Evolutionary conservation across 2,329 filamentous ascomycete genomes (phyloP), one percentile per base, ranked within the genome.

Genomic region (Colletotrichum tabaci): DNA sequence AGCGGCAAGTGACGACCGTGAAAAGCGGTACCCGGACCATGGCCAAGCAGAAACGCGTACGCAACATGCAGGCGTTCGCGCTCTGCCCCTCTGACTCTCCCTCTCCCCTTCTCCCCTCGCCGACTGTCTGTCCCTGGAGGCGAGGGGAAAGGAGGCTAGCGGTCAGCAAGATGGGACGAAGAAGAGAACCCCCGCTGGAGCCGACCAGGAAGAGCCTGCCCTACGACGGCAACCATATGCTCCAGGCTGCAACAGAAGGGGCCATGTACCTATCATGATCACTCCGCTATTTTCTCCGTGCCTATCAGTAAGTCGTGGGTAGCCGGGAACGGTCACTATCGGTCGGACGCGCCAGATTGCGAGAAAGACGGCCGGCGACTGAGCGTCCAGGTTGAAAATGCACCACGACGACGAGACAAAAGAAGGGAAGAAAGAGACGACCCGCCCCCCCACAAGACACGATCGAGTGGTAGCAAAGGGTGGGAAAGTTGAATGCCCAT

Each of bases 401-500:
- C 49, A 49, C 46, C 30, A 70, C 40, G 55, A 35, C 47, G 30
- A 66, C 26, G 47, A 55, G 61, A 44, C 67, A 12, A 55, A 44
- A 30, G 60, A 47, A 53, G 30, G n/a, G 16, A 30, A n/a, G 15
- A 61, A 60, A 40, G 9, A 38, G 35, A 8, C 35, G 35, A 0
- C 35, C 35, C 9, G 9, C 2, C 8, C 35, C 9, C 9, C 2
- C 10, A 18, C 2, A 38, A 18, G n/a, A 57, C 30, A 53, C 58
- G 40, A 30, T 61, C 57, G 16, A 44, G 56, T 49, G 49, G 49
- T 18, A 15, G 50, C 18, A 16, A 44, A n/a, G 49, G 57, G 63
- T 67, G 63, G 67, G 64, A 62, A 71, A 71, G 64, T 53, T 50
- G 64, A 47, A 50, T 61, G 53, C 61, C 61, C 67, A 62, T 67